A percentile compares a stretch with the other conserved stretches of the same genome.
phyloP scores from a whole-genome alignment of 768 basidiomycete genomes.

The Lactarius trivialis region DNA sequence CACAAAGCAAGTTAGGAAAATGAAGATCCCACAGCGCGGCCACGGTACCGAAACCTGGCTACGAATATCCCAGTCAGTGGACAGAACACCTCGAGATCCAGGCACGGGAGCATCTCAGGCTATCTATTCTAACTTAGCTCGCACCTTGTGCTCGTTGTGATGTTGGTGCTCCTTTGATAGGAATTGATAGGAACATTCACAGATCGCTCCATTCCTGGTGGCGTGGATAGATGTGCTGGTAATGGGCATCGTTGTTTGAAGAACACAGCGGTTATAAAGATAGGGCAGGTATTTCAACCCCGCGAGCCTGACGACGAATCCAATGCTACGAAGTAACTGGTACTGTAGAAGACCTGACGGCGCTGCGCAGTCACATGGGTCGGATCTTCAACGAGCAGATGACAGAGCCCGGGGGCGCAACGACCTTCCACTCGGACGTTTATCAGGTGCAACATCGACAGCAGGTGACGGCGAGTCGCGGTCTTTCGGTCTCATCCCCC shows the following conservation, averaged over 20 bases:
- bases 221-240: not conserved
- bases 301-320: not conserved
- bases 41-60: not conserved
- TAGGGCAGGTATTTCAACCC: not conserved
- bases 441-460: not conserved
- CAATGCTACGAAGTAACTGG: not conserved
- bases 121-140: not conserved
- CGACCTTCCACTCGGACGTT: constrained; percentile 2
- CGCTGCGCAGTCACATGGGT: not conserved
- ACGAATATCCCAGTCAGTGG: not conserved
- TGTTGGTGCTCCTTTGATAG: too few relatives aligned
- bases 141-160: not conserved
- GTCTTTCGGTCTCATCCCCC: constrained; percentile 24
- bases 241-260: not conserved
- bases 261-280: not conserved
- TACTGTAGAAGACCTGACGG: not conserved
- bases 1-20: not conserved
- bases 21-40: not conserved
- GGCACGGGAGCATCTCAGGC: not conserved
- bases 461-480: constrained; percentile 17
- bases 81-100: not conserved
- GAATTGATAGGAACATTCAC: not conserved
- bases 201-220: not conserved
- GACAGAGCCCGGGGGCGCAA: constrained; percentile 7
- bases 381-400: not conserved